Percentiles rank a stretch among this genome's conserved stretches.
These are phyloP conservation scores for Ascochyta rabiei DNA, from an alignment of 2,329 filamentous ascomycete species.

Conservation along the genomic window DNA sequence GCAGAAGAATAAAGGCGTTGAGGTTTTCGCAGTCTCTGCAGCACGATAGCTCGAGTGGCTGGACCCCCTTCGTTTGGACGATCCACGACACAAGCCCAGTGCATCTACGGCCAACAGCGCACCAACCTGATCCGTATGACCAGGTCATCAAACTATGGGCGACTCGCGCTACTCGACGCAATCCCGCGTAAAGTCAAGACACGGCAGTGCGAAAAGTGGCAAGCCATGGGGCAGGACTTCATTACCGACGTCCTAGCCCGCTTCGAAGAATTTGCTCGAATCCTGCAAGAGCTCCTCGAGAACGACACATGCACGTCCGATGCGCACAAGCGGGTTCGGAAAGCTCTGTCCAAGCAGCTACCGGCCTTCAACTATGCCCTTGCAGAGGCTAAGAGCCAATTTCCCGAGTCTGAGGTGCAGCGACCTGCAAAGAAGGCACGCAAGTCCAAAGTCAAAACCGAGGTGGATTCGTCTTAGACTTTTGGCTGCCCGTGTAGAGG, in stretches of 20 bases:
- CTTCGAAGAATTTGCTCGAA: constrained; percentile 1
- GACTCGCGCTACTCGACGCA: not conserved
- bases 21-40: constrained; percentile 9
- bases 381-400: not conserved
- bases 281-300: constrained; percentile 2
- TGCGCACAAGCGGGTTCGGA: not conserved
- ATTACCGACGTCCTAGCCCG: not conserved
- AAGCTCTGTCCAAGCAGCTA: not conserved
- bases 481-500: too few species aligned
- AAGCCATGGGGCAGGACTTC: not conserved
- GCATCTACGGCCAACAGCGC: constrained; percentile 7
- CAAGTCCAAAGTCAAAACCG: not conserved
- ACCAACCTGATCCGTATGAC: not conserved
- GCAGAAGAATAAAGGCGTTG: constrained; percentile 11
- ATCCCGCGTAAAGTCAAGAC: constrained; percentile 1
- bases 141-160: not conserved
- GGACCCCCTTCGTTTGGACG: not conserved
- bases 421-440: not conserved
- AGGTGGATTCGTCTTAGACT: not conserved
- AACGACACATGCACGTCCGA: constrained; percentile 2
- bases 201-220: not conserved
- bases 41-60: not conserved
- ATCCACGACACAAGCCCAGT: not conserved
- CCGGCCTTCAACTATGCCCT: not conserved
- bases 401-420: not conserved